Percentiles rank a stretch among this genome's conserved stretches.
These are phyloP conservation scores for Naganishia sp. DNA, from an alignment of 1,284 basidiomycete species.

Conservation along the genomic window DNA sequence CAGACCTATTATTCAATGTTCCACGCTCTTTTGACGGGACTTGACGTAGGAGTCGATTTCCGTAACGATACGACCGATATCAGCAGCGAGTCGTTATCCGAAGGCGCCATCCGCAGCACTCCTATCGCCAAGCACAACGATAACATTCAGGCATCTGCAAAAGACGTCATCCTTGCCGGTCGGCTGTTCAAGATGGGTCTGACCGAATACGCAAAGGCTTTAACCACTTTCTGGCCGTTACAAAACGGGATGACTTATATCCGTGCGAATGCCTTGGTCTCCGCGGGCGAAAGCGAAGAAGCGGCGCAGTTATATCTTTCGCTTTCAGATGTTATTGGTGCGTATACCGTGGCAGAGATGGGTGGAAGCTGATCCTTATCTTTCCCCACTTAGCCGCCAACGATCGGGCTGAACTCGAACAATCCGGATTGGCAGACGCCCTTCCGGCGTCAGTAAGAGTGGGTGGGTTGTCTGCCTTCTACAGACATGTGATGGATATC, in stretches of 20 bases:
- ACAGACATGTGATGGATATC: slow-evolving; percentile 70
- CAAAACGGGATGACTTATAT: slow-evolving; percentile 75
- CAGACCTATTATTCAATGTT: slow-evolving; percentile 64
- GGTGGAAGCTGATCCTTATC: slow-evolving; percentile 17
- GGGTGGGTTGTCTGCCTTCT: slow-evolving; percentile 70
- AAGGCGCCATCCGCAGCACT: slow-evolving; percentile 26
- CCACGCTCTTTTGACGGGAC: slow-evolving; percentile 61
- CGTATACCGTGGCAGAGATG: slow-evolving; percentile 42
- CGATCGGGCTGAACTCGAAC: slow-evolving; percentile 58
- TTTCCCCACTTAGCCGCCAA: slow-evolving; percentile 55
- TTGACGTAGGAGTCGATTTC: slow-evolving; percentile 16
- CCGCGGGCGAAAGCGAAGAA: slow-evolving; percentile 1
- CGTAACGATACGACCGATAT: neutral
- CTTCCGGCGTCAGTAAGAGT: slow-evolving; percentile 64
- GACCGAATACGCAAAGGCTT: slow-evolving; percentile 63
- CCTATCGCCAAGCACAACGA: slow-evolving; percentile 17
- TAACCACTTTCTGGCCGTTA: slow-evolving; percentile 71
- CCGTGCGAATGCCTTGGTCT: slow-evolving; percentile 61
- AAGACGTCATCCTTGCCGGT: slow-evolving; percentile 71
- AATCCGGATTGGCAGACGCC: slow-evolving; percentile 63
- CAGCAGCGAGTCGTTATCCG: slow-evolving; percentile 3
- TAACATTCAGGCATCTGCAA: slow-evolving; percentile 36
- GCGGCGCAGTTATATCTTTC: slow-evolving; percentile 12
- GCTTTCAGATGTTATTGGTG: slow-evolving; percentile 70
- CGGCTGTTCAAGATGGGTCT: slow-evolving; percentile 68